phyloP scores from a whole-genome alignment of 192 early-diverging fungal species.

The Coemansia sp. region DNA sequence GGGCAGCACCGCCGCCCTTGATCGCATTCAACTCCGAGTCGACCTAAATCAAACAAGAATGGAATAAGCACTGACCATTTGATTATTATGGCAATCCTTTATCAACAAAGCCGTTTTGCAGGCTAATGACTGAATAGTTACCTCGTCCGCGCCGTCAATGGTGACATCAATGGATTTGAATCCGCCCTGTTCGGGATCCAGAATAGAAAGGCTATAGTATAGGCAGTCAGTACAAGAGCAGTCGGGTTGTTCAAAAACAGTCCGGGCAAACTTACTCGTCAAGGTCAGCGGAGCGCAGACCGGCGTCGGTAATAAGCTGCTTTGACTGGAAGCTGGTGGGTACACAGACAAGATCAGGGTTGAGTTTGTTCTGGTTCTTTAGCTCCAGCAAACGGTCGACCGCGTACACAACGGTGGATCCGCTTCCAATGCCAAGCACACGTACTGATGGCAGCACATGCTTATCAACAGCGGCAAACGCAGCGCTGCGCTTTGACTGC shows the following conservation, averaged over 20 bases:
- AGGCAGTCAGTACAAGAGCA: too few relatives aligned
- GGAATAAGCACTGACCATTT: neutral
- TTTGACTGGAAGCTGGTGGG: constrained; percentile 93
- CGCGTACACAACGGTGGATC: constrained; percentile 85
- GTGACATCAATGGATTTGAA: constrained; percentile 68
- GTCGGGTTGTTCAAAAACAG: neutral
- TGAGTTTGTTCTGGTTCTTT: constrained; percentile 55
- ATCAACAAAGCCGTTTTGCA: neutral
- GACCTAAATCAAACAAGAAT: constrained; percentile 49
- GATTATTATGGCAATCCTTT: neutral
- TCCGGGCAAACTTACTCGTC: constrained; percentile 62
- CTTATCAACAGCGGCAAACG: constrained; percentile 87
- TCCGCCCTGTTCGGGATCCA: constrained; percentile 36
- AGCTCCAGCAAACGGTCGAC: constrained; percentile 77
- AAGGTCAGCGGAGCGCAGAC: constrained; percentile 73
- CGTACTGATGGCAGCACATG: constrained; percentile 68
- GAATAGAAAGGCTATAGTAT: constrained; percentile 59
- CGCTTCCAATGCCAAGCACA: constrained; percentile 86
- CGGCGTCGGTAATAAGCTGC: constrained; percentile 78
- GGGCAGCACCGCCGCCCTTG: constrained; percentile 94
- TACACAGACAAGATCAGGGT: constrained; percentile 74
- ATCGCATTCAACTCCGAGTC: constrained; percentile 87
- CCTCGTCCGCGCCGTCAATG: constrained; percentile 91
- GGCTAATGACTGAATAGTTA: constrained; percentile 19
- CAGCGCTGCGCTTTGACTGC: constrained; percentile 80